Evolutionary conservation across 1,284 basidiomycete genomes (phyloP), one percentile per base, ranked within the genome.

Genomic region (Rhodotorula sp.): DNA sequence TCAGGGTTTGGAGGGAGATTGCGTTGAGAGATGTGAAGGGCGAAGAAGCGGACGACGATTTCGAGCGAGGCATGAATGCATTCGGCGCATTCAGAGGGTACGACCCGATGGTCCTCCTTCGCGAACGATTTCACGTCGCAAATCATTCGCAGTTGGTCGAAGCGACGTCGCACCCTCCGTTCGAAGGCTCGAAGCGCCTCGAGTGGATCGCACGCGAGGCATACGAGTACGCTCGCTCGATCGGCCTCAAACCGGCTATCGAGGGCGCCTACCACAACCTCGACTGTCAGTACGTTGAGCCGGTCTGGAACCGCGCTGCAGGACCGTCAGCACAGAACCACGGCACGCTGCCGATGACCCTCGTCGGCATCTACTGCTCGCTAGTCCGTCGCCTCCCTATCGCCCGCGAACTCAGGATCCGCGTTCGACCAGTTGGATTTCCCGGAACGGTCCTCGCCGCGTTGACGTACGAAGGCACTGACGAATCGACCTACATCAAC

Each of bases 361-460:
- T 73, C 51, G 72, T 73, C 53, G 40, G 61, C 24, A 64, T 73
- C 64, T 73, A 71, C 59, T 68, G 66, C 62, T 57, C 72, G 11
- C 63, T 73, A 53, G 50, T 73, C 16, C 40, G 59, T 7, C 63
- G 69, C 2, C 50, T 73, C 1, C 71, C 71, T 15, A 40, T 16
- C 18, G 62, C 62, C 5, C 40, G 47, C 22, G 57, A 54, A 31
- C 31, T 66, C 58, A 47, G 50, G 24, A 60, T 71, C 48, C 50
- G 59, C 31, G 69, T 57, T 10, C 22, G 46, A 22, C 66, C 69
- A 3, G 37, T 73, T 44, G 72, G 72, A 0, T 68, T 71, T 26
- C 72, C 72, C 0, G 72, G 72, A 0, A 64, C 62, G 4, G 51
- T 73, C 5, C 64, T 73, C 52, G 69, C 64, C 6, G 61, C 47